Base-by-base conservation (phyloP, 2,329 filamentous ascomycete genomes). In the Epichloe coenophiala region DNA sequence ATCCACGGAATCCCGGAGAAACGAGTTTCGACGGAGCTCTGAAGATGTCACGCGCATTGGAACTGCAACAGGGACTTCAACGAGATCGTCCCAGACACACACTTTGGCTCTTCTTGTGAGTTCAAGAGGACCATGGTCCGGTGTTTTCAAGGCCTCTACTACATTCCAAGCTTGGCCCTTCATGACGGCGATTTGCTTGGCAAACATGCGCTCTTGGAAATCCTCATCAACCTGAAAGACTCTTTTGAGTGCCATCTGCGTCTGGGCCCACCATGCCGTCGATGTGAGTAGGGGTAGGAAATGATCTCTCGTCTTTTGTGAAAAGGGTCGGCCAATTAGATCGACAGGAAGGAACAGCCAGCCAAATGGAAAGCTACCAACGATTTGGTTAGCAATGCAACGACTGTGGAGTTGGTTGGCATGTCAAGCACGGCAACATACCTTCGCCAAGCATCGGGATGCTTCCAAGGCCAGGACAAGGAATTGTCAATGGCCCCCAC, bases 151-250 rank as follows among this genome's bases (percentile, higher is more conserved):
- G 0, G 93, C 96, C 70, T 98, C 93, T 4, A 98, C 93, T 0
- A 98, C 93, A 63, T 98, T 98, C 89, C 93, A 98, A 1, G 93
- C 93, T 64, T 98, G 93, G 12, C 93, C 93, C 68, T 98, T 98
- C 88, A 98, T 95, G 53, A 98, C 93, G 1, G 93, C 91, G 54
- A 98, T 94, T 63, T 98, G 93, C 57, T 88, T 83, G n/a, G 88
- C 88, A 69, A 95, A 98, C 93, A 98, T 98, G 68, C 88, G 85
- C 70, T 98, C 93, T 65, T 97, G 88, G 67, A 98, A 98, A 68
- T 98, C 93, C 2, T 84, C 82, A 65, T 98, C 93, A 63, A 94
- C 81, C 57, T 88, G 84, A 65, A 98, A 98, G 44, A 96, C 83
- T 54, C 81, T 79, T 49, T 93, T 86, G 39, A 98, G 73, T 21